phyloP scores from a whole-genome alignment of 108 stramenopile species.

The Cyclostephanos invisitatus region DNA sequence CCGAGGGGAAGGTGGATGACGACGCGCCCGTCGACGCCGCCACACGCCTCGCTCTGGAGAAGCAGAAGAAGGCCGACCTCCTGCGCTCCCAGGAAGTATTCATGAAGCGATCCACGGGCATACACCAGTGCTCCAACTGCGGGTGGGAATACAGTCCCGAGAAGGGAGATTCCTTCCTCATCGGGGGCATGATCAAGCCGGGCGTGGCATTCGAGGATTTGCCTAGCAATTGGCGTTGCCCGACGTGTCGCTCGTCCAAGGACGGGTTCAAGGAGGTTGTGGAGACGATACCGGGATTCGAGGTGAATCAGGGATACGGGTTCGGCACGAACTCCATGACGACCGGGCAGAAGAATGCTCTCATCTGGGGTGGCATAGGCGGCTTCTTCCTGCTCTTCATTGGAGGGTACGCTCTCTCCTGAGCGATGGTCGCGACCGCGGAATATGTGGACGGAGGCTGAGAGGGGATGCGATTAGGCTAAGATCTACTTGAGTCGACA shows the following conservation, averaged over 20 bases:
- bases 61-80: slow-evolving; percentile 60
- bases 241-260: slow-evolving; percentile 88
- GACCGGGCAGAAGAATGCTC: slow-evolving; percentile 80
- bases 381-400: slow-evolving; percentile 86
- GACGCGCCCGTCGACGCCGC: slow-evolving; percentile 42
- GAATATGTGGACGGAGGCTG: not conserved
- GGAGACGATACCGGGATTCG: slow-evolving; percentile 93
- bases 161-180: slow-evolving; percentile 82
- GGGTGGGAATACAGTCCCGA: slow-evolving; percentile 86
- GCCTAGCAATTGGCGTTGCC: slow-evolving; percentile 91
- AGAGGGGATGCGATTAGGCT: too few relatives aligned
- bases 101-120: slow-evolving; percentile 82
- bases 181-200: slow-evolving; percentile 84
- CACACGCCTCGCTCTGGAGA: slow-evolving; percentile 59
- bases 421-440: slow-evolving; percentile 6
- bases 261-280: slow-evolving; percentile 85
- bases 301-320: slow-evolving; percentile 93
- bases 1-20: not conserved
- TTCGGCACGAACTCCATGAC: slow-evolving; percentile 92
- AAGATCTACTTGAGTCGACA: not conserved
- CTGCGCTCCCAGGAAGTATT: slow-evolving; percentile 92
- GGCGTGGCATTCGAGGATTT: slow-evolving; percentile 81
- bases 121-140: slow-evolving; percentile 85
- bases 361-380: slow-evolving; percentile 90
- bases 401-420: slow-evolving; percentile 74